Evolutionary conservation across 2,329 filamentous ascomycete genomes (phyloP), one percentile per base, ranked within the genome.

Genomic region (Colletotrichum godetiae): DNA sequence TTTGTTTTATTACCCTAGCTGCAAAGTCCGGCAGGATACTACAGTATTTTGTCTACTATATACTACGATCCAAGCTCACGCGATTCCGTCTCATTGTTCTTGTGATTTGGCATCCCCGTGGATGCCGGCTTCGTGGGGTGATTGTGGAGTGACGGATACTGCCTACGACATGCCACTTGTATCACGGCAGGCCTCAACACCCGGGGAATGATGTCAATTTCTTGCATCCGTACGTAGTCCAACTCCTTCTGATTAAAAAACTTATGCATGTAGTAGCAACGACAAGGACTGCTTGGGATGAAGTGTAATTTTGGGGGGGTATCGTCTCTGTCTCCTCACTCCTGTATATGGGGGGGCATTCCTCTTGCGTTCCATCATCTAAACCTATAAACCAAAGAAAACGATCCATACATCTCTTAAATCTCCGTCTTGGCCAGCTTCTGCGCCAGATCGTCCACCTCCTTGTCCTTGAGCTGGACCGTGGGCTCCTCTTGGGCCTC

Each of bases 371-470:
- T 73, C 67, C 71, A 37, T 63, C 67, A 61, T 73, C 67, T 71
- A 73, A 71, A 71, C 71, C 61, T 59, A 27, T 71, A 74, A 68
- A 70, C 42, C 67, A 74, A 74, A 61, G 37, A 52, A 35, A 56
- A 52, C 19, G 64, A 24, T 68, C 64, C 46, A 63, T 76, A 70
- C 37, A 46, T 46, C n/a, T 58, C 76, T 82, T 82, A 91, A 75
- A 91, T 88, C 60, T 77, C 81, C 29, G 94, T 93, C 89, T 95
- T 95, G 74, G 89, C 90, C 77, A 98, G 84, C 79, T 91, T 88
- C 81, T 92, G 90, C 19, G 95, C 93, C 79, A 98, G 85, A 58
- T 91, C 92, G 78, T 98, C 95, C 52, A 98, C 94, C 37, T 93
- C 93, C 81, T 92, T 90, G 80, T 95, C 91, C 82, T 94, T 89